Conservation (phyloP, 495 filamentous ascomycete species). For the Penicillium canescens region DNA sequence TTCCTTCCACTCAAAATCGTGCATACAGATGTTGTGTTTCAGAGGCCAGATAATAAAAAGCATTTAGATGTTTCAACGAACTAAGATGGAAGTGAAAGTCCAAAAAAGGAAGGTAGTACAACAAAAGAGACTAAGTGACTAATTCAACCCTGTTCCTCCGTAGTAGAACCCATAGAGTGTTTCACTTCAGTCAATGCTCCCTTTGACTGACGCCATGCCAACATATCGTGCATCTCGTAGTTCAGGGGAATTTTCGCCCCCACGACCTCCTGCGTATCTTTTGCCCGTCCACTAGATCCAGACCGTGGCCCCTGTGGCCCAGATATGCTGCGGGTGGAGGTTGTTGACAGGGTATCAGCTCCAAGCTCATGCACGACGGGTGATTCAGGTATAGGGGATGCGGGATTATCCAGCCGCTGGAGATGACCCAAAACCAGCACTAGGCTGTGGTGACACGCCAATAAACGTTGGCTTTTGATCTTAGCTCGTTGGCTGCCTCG, state of each 20-base stretch:
- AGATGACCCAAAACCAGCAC: conserved; percentile 22
- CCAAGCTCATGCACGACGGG: neutral
- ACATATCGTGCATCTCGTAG: conserved; percentile 22
- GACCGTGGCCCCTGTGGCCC: neutral
- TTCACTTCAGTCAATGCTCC: conserved; percentile 1
- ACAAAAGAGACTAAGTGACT: neutral
- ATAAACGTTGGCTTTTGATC: conserved; percentile 20
- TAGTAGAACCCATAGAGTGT: neutral
- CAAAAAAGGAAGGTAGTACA: neutral
- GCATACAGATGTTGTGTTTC: too few species aligned
- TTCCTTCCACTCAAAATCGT: too few species aligned
- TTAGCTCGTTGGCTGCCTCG: conserved; percentile 21
- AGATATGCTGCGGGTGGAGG: neutral
- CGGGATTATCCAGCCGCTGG: conserved; percentile 13
- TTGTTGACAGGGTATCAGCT: neutral
- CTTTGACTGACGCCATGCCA: conserved; percentile 26
- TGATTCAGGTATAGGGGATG: neutral
- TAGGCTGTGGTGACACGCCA: conserved; percentile 24
- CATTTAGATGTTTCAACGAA: neutral
- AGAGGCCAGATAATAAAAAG: neutral
- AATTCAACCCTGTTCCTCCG: neutral
- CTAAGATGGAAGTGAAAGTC: neutral
- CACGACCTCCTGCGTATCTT: neutral
- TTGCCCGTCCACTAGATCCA: neutral
- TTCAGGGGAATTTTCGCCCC: neutral